These are phyloP conservation scores for Quercus mongolica DNA, from an alignment of 306 rosid species.

Conservation along the genomic window DNA sequence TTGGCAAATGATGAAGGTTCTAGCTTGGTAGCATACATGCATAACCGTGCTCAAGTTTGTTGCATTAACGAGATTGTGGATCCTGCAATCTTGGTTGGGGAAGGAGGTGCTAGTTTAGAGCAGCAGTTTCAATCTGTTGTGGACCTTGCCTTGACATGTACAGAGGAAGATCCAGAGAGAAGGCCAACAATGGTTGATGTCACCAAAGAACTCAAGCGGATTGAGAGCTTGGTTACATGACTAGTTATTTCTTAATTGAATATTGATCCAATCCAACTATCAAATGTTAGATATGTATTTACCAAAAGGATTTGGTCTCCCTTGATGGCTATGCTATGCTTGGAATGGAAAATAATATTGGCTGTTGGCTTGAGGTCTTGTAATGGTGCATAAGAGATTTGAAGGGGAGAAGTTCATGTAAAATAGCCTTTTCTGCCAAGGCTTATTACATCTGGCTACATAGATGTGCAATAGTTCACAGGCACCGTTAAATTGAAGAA, in stretches of 20 bases:
- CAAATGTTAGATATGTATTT: no score
- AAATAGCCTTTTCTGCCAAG: no score
- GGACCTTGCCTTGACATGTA: neutral
- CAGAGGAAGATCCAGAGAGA: neutral
- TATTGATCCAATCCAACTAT: no score
- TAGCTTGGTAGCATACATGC: neutral
- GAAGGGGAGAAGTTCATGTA: no score
- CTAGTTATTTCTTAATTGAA: neutral
- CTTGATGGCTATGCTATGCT: no score
- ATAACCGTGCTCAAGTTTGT: neutral
- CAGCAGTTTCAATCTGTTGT: neutral
- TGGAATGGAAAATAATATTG: no score
- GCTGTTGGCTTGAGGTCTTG: no score
- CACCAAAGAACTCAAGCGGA: neutral
- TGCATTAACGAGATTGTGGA: neutral
- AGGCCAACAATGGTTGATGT: neutral
- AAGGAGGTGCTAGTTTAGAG: neutral
- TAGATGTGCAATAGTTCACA: no score
- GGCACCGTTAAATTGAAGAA: no score
- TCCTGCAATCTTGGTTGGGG: neutral
- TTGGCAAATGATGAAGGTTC: neutral
- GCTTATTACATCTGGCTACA: no score
- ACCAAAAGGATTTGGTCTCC: no score
- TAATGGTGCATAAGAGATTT: no score
- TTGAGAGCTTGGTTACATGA: neutral